Evolutionary conservation across 2,329 filamentous ascomycete genomes (phyloP), one percentile per base, ranked within the genome.

Genomic region (Grosmannia clavigera): DNA sequence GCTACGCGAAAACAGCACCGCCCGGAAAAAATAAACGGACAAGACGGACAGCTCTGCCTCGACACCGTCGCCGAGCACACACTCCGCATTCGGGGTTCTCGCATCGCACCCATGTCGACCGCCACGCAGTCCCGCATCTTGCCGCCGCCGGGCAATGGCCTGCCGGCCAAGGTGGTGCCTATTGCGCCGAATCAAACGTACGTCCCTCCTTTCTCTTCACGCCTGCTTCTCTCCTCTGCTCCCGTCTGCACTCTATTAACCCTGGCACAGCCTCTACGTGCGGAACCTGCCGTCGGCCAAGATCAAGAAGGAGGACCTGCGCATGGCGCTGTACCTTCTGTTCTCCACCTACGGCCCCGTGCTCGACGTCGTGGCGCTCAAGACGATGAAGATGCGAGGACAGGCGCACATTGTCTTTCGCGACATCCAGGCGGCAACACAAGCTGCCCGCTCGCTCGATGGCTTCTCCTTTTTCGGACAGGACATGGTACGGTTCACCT

Each of bases 291-390:
- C 81, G 0, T 90, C 90, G 27, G 83, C 91, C 63, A 96, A 96
- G 76, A 83, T 97, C 64, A 88, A 88, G 69, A 99, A 97, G 73
- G 79, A 83, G 63, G 92, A 97, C 71, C 76, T 99, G 51, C 86
- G 91, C 68, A 87, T 90, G 54, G 87, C 87, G 5, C 81, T 99
- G 35, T 99, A 99, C 75, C 88, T 91, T 72, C 81, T 97, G 14
- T 97, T 97, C 72, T 90, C 91, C 12, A 95, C 91, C 16, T 95
- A 96, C 70, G 94, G 94, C 50, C 85, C 90, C 0, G 88, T 99
- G 19, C 82, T 99, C 61, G 94, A 99, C 70, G 83, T 99, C 25
- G 88, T 96, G 56, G 89, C 90, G 35, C 78, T 96, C 67, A 95
- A 91, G 76, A 95, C 90, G 1, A 80, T 80, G 71, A 90, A 90